Evolutionary conservation across 2,329 filamentous ascomycete species (phyloP).

Genomic region (Thielaviopsis cerberus): DNA sequence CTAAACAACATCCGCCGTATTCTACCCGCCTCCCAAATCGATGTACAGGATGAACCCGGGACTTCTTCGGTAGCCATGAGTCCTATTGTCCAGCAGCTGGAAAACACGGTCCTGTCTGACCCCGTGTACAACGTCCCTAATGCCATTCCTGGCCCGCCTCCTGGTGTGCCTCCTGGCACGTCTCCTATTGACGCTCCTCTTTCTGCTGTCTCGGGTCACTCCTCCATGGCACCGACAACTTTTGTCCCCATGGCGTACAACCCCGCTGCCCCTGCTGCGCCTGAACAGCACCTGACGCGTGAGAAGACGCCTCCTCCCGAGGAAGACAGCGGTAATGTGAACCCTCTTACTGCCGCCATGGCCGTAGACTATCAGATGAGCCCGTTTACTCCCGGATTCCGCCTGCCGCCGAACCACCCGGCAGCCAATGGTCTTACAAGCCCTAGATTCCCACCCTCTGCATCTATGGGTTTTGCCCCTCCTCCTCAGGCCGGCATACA

Average conservation of each 20-base stretch:
- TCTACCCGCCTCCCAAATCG: slow-evolving; percentile 40
- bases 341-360: slow-evolving; percentile 39
- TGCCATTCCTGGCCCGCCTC: slow-evolving; percentile 13
- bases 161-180: slow-evolving; percentile 12
- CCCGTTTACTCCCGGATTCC: slow-evolving; percentile 34
- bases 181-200: slow-evolving; percentile 1
- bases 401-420: slow-evolving; percentile 27
- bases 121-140: slow-evolving; percentile 25
- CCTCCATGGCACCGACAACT: slow-evolving; percentile 11
- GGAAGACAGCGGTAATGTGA: slow-evolving; percentile 26
- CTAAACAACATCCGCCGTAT: slow-evolving; percentile 49
- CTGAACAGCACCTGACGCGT: slow-evolving; percentile 50
- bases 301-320: slow-evolving; percentile 67
- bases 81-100: slow-evolving; percentile 54
- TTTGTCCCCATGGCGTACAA: slow-evolving; percentile 58
- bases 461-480: slow-evolving; percentile 19
- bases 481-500: slow-evolving; percentile 26
- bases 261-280: slow-evolving; percentile 57
- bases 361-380: slow-evolving; percentile 35
- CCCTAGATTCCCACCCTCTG: slow-evolving; percentile 26
- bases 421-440: slow-evolving; percentile 24
- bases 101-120: slow-evolving; percentile 49
- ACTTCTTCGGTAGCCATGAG: slow-evolving; percentile 38
- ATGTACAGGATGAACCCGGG: slow-evolving; percentile 44
- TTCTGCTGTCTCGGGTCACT: not conserved